A percentile compares a stretch with the other conserved stretches of the same genome.
phyloP scores from a whole-genome alignment of 495 filamentous ascomycete genomes.

The Lichenothelia convexa region DNA sequence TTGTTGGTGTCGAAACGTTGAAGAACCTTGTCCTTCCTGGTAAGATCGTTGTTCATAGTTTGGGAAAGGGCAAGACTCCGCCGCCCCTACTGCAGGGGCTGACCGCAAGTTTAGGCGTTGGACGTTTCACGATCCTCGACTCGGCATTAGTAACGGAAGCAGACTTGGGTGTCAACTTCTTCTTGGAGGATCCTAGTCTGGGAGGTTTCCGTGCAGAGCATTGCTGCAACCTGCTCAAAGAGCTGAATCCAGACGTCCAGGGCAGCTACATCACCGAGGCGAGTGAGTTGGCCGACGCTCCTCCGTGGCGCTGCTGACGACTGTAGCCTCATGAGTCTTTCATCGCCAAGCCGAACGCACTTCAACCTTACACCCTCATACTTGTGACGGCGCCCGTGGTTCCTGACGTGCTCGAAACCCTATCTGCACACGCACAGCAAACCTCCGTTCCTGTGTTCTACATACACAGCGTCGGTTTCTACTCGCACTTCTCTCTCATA shows the following conservation, averaged over 20 bases:
- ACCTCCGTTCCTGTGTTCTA: constrained; percentile 61
- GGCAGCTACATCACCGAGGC: constrained; percentile 40
- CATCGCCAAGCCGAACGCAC: constrained; percentile 20
- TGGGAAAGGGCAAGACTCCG: not conserved
- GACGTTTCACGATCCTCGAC: constrained; percentile 87
- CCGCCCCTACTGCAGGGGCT: not conserved
- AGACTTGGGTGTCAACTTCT: constrained; percentile 93
- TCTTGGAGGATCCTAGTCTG: constrained; percentile 60
- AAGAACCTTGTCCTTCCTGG: constrained; percentile 91
- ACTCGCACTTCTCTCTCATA: constrained; percentile 61
- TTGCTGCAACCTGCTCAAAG: constrained; percentile 54
- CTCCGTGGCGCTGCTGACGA: constrained; percentile 2
- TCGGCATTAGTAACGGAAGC: constrained; percentile 53
- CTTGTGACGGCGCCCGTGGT: constrained; percentile 53
- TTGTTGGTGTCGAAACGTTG: constrained; percentile 76
- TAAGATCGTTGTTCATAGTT: constrained; percentile 12
- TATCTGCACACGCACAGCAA: constrained; percentile 38
- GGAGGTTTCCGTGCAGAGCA: constrained; percentile 68
- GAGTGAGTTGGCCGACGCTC: constrained; percentile 12
- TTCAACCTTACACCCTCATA: constrained; percentile 49
- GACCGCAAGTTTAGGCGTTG: constrained; percentile 40
- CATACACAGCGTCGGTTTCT: constrained; percentile 74
- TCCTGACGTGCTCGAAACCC: constrained; percentile 31
- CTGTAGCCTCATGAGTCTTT: constrained; percentile 23
- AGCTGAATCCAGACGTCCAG: constrained; percentile 91